Base-by-base conservation (phyloP, 331 rosid species). In the Malus hybrid region DNA sequence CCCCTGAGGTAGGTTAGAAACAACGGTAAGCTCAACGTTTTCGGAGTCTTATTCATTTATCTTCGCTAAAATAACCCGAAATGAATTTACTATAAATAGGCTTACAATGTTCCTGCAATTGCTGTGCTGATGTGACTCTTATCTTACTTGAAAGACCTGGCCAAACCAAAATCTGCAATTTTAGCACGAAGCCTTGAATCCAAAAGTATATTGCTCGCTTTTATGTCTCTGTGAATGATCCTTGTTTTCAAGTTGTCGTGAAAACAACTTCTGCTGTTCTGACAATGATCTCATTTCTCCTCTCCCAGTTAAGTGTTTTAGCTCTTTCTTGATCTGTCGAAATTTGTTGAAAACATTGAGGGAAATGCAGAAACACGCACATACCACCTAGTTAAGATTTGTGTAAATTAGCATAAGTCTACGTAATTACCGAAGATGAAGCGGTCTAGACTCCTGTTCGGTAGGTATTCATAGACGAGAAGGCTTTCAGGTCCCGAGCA, bases 141-240 rank as follows among this genome's bases (percentile, higher is more conserved):
- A 72, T 92, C 94, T 69, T 88, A 96, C 79, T 90, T 88, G 71
- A 92, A 94, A 70, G 95, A 86, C 74, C 96, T 86, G 10, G 98
- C 98, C 81, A 91, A 84, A 70, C 99, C 99, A 72, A 94, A 94
- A 86, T 94, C 99, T 7, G 99, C 99, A 75, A 94, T 91, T 81
- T 90, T 94, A 7, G 99, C 88, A 4, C 93, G 93, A 71, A 88
- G 82, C 85, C 83, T 90, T 48, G 86, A 66, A 70, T 94, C 96
- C 85, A 94, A 71, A 68, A 94, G 82, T 82, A 94, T 92, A 72
- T 94, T 94, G 78, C 96, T 94, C 65, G 95, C 88, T 74, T 94
- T 94, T 81, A 94, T 93, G 74, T 93, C 98, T 71, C 98, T 89
- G 78, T 94, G 97, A 74, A 92, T 88, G 71, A 94, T 92, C 85